phyloP scores from a whole-genome alignment of 371 early-diverging fungal species.

The Actinomucor elegans region DNA sequence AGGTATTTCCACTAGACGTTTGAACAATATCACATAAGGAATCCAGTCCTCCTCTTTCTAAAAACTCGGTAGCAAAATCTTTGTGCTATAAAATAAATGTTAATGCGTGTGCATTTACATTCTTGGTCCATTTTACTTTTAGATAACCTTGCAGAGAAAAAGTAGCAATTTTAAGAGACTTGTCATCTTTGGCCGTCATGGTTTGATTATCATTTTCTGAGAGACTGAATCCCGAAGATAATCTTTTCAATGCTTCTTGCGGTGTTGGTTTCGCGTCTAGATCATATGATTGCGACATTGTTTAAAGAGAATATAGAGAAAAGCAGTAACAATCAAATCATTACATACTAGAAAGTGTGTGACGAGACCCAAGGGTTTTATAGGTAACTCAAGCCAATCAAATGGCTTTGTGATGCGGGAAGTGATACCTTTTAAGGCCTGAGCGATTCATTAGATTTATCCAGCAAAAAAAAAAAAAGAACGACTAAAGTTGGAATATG shows the following conservation, averaged over 20 bases:
- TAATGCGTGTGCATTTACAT: too few relatives aligned
- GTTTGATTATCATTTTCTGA: slow-evolving; percentile 16
- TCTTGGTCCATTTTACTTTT: slow-evolving; percentile 47
- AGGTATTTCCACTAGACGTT: slow-evolving; percentile 62
- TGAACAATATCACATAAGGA: slow-evolving; percentile 63
- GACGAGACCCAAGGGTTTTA: too few relatives aligned
- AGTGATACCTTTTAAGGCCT: too few relatives aligned
- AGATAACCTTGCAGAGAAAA: slow-evolving; percentile 68
- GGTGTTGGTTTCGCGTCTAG: slow-evolving; percentile 37
- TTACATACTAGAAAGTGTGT: too few relatives aligned
- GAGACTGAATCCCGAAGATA: slow-evolving; percentile 34
- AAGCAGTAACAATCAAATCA: too few relatives aligned
- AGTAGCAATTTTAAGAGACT: slow-evolving; percentile 60
- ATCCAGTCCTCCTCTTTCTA: slow-evolving; percentile 60
- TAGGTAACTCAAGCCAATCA: too few relatives aligned
- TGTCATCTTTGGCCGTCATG: slow-evolving; percentile 50
- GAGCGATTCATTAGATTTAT: too few relatives aligned
- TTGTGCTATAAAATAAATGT: slow-evolving; percentile 45
- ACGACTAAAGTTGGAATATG: too few relatives aligned
- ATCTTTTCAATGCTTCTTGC: slow-evolving; percentile 45
- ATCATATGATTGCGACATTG: slow-evolving; percentile 27
- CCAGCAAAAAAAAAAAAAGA: too few relatives aligned
- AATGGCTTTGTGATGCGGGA: too few relatives aligned
- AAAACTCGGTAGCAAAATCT: slow-evolving; percentile 74
- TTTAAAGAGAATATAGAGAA: neutral